phyloP scores from a whole-genome alignment of 164 flowering plant genomes.

The Taxillus chinensis region DNA sequence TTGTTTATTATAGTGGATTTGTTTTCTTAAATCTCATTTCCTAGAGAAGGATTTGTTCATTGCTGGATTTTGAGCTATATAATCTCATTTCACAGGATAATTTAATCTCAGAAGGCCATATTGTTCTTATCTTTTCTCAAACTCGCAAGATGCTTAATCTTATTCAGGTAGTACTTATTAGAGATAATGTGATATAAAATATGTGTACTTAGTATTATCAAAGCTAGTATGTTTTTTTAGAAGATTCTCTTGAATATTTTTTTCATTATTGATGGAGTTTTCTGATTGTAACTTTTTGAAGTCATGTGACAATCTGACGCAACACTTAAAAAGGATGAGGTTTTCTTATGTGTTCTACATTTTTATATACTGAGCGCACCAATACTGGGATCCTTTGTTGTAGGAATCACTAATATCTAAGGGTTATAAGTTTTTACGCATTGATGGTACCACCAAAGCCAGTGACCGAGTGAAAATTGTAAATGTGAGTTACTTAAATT shows the following conservation, averaged over 20 bases:
- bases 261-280: neutral
- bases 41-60: neutral
- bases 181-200: neutral
- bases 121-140: conserved; percentile 88
- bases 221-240: too few relatives aligned
- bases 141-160: conserved; percentile 95
- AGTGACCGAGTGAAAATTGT: conserved; percentile 71
- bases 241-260: neutral
- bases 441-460: conserved; percentile 93
- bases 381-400: too few relatives aligned
- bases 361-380: too few relatives aligned
- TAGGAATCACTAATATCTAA: conserved; percentile 54
- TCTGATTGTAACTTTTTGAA: too few relatives aligned
- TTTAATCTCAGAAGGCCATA: conserved; percentile 71
- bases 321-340: too few relatives aligned
- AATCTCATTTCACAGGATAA: conserved; percentile 36
- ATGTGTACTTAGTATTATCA: too few relatives aligned
- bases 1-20: conserved; percentile 1
- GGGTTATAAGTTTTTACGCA: conserved; percentile 59
- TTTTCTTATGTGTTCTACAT: too few relatives aligned
- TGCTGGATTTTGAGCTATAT: neutral
- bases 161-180: conserved; percentile 58
- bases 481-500: conserved; percentile 37
- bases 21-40: neutral
- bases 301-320: too few relatives aligned